A percentile compares a stretch with the other conserved stretches of the same genome.
Conservation (phyloP, 176 grass and related monocot species). For the Musa troglodytarum region DNA sequence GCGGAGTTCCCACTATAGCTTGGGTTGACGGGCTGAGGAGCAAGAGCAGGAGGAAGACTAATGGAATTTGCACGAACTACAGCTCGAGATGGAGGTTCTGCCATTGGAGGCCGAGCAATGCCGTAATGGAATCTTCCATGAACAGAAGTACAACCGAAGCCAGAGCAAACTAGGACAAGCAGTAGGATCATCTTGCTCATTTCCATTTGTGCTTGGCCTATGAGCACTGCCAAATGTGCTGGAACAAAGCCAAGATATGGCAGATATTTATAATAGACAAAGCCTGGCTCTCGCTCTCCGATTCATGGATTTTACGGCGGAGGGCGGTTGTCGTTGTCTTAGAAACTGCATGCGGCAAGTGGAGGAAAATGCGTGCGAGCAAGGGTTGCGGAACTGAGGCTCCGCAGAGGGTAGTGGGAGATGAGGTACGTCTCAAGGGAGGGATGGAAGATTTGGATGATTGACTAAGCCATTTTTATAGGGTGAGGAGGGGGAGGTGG, state of each 20-base stretch:
- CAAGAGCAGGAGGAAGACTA: background rate
- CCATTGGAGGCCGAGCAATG: constrained; percentile 28
- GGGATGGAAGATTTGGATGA: background rate
- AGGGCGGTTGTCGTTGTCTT: constrained; percentile 1
- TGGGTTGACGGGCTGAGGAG: background rate
- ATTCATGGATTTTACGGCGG: background rate
- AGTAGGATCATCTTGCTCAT: constrained; percentile 14
- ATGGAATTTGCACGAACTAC: background rate
- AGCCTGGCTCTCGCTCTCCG: background rate
- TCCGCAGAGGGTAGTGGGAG: background rate
- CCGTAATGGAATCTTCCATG: constrained; percentile 20
- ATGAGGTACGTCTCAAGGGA: background rate
- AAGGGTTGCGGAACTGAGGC: background rate
- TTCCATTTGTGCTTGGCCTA: constrained; percentile 27
- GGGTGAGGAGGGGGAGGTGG: constrained; percentile 19
- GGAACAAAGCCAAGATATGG: background rate
- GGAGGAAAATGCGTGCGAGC: background rate
- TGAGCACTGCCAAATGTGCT: background rate
- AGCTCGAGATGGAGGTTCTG: constrained; percentile 13
- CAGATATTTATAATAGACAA: background rate
- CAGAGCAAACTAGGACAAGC: constrained; percentile 28
- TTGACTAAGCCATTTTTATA: background rate
- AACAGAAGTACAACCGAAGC: constrained; percentile 24
- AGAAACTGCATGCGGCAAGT: background rate
- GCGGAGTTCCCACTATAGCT: background rate